Base-by-base conservation (phyloP, 257 asterid species). In the Ehretia macrophylla region DNA sequence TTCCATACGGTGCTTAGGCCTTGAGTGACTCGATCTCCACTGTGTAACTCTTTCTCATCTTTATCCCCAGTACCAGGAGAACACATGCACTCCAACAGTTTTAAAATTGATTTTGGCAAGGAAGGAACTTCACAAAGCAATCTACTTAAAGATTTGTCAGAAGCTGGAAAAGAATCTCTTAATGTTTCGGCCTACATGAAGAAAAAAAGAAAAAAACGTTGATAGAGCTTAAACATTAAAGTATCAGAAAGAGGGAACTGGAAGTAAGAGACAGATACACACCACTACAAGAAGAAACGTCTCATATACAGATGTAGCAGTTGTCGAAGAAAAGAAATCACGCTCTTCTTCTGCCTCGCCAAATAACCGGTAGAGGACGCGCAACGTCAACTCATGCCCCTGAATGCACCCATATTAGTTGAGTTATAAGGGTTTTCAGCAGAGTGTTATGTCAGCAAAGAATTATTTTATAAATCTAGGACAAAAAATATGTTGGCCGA, bases 341-440 rank as follows among this genome's bases (percentile, higher is more conserved):
- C 81, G 91, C 68, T 86, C 96, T 71, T 71, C 93, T 75, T 93
- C 97, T 32, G 97, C 97, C 83, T 83, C 97, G 42, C 99, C 96
- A 93, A 76, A 89, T 66, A 93, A 75, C 87, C 92, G 83, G 85
- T 86, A 86, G 75, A 93, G 96, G 83, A 89, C 90, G 65, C 83
- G 94, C 79, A 89, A 78, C 40, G 99, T 89, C 85, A 93, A 86
- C 87, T 93, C 96, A 81, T 88, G 97, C 80, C 99, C 99, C 99
- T 93, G 94, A 68, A 80, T 83, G 79, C 70, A 81, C 70, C 72
- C 79, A 78, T 45, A 77, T 79, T 68, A 85, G 95, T 74, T 75
- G 78, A 66, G 32, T 58, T 60, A 40, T 55, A 67, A 61, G 60
- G 55, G 73, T 37, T 60, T 60, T 46, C 8, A 67, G 39, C 56